Evolutionary conservation across 306 rosid genomes (phyloP), one percentile per base, ranked within the genome.

Genomic region (Quercus bicolor): DNA sequence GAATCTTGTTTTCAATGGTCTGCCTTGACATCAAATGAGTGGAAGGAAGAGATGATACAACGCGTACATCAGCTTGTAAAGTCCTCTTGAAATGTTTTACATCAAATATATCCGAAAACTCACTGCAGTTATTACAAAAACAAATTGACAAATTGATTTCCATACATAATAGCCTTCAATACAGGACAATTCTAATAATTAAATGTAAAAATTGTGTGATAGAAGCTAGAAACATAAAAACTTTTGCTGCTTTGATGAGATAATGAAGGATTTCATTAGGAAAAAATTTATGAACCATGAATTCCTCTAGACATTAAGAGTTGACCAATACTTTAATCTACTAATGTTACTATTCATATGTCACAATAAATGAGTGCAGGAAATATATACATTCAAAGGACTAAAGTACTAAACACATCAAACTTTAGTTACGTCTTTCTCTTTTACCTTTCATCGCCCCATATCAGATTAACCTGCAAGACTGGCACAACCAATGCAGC

Each of bases 61-160:
- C 81, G 76, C 89, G 75, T 11, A 89, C 83, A 71, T 86, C 90
- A 28, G 89, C 86, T 89, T 81, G 79, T 76, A 89, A 72, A 8
- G 78, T 81, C 70, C 76, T 79, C 86, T 85, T 85, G 83, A 89
- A 89, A 73, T 86, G 89, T 76, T 29, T 80, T 11, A 65, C 83
- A 55, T 89, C 90, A 10, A 89, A 89, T 21, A 89, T 85, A 21
- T 89, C 92, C 19, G 89, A 80, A 79, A 89, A 89, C 73, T 86
- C 85, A 83, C 92, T 89, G 86, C 77, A 68, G 52, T 28, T 33
- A n/a, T 23, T 0, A 23, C 5, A 43, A 74, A 14, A 13, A 28
- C 33, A 20, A 21, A 3, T 34, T 68, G 23, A 34, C 16, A 0
- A 33, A 68, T 28, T 4, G 6, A 14, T 14, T 26, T 61, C 33